A percentile compares a stretch with the other conserved stretches of the same genome.
Evolutionary conservation across 1,139 yeast species (phyloP).

Genomic region (Entelexis paramagnoliae): DNA sequence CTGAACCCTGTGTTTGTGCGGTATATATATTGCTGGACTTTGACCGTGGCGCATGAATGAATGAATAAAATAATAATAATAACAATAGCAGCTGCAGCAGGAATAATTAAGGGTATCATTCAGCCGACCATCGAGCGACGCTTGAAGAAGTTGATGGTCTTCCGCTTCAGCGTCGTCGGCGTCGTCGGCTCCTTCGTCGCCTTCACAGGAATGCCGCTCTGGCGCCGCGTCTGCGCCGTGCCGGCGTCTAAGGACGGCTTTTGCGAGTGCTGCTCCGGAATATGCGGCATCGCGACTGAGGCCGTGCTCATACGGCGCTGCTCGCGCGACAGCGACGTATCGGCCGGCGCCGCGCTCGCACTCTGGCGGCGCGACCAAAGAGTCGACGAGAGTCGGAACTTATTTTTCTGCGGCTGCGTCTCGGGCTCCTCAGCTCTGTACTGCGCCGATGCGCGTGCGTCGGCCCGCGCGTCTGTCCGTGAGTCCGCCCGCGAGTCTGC

Average conservation of each 20-base stretch:
- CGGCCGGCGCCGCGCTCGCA: background rate
- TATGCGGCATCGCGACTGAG: conserved; percentile 1
- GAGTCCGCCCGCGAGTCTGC: background rate
- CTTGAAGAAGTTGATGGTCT: conserved; percentile 33
- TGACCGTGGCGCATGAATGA: too few species aligned
- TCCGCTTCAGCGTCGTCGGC: conserved; percentile 19
- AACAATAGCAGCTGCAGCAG: background rate
- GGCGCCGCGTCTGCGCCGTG: conserved; percentile 2
- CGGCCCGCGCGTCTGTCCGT: background rate
- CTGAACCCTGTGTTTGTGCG: too few species aligned
- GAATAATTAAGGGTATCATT: background rate
- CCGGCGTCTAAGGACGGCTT: conserved; percentile 2
- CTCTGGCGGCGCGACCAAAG: conserved; percentile 11
- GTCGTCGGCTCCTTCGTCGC: conserved; percentile 15
- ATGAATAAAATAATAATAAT: background rate
- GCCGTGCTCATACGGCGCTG: background rate
- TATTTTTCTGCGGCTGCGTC: conserved; percentile 1
- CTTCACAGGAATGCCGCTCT: conserved; percentile 20
- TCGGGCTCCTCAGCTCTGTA: background rate
- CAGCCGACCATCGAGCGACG: conserved; percentile 28
- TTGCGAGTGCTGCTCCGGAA: background rate
- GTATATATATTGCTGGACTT: too few species aligned
- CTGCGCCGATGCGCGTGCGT: background rate
- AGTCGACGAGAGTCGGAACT: conserved; percentile 15
- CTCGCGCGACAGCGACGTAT: background rate